Evolutionary conservation across 352 stramenopile species (phyloP).

Genomic region (Globisporangium irregulare): DNA sequence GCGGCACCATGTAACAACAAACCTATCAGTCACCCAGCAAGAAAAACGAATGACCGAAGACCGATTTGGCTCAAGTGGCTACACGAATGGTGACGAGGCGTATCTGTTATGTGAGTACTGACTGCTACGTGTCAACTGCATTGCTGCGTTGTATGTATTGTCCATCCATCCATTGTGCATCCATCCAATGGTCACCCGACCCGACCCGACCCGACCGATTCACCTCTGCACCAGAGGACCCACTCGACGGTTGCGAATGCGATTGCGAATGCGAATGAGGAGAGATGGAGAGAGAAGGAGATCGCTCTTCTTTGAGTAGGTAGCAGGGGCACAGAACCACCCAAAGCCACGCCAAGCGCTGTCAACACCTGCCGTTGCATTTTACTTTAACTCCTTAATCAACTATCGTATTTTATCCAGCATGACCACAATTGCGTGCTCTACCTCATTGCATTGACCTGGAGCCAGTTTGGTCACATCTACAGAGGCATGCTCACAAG

Average conservation of each 20-base stretch:
- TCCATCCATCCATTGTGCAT: neutral
- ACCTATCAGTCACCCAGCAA: neutral
- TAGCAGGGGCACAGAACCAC: neutral
- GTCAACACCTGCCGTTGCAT: neutral
- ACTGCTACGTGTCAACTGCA: neutral
- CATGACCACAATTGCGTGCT: too few species aligned
- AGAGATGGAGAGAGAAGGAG: neutral
- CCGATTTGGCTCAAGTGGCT: neutral
- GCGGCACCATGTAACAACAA: slow-evolving; percentile 63
- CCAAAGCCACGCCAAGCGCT: neutral
- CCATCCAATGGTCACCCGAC: neutral
- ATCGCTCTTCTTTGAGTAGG: neutral
- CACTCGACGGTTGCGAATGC: neutral
- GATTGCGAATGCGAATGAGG: neutral
- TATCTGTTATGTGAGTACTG: neutral
- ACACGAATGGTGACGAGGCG: neutral
- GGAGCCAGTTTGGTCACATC: too few species aligned
- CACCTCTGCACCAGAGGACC: neutral
- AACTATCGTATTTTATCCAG: slow-evolving; percentile 10
- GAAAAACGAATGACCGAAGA: neutral
- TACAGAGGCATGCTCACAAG: neutral
- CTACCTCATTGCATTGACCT: too few species aligned
- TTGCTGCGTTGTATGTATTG: neutral
- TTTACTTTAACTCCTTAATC: slow-evolving; percentile 3
- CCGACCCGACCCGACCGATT: neutral